phyloP scores from a whole-genome alignment of 73 alveolate species.

The Uronychia binucleata region DNA sequence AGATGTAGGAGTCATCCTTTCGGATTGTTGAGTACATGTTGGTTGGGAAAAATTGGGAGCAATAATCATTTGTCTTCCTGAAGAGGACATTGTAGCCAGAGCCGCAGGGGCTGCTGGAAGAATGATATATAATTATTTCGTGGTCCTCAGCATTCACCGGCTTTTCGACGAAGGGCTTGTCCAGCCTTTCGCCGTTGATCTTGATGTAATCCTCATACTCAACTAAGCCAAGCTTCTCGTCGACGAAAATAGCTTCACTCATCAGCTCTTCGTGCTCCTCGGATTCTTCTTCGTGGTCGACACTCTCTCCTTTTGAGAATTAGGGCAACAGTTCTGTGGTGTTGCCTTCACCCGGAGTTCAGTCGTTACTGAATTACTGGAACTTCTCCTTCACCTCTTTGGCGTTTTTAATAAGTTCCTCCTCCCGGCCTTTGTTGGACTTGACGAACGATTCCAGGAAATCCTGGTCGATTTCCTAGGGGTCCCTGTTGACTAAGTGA shows the following conservation, averaged over 20 bases:
- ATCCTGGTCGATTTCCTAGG: constrained; percentile 36
- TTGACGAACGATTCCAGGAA: constrained; percentile 46
- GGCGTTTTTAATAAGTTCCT: constrained; percentile 48
- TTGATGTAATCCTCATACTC: constrained; percentile 85
- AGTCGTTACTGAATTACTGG: not conserved
- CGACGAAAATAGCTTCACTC: constrained; percentile 51
- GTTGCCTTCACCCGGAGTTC: constrained; percentile 5
- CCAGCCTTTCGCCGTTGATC: constrained; percentile 77
- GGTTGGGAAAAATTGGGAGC: constrained; percentile 73
- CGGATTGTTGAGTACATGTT: constrained; percentile 72
- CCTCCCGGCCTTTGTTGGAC: constrained; percentile 39
- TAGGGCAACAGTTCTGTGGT: not conserved
- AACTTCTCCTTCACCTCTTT: constrained; percentile 13
- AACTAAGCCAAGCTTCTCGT: constrained; percentile 62
- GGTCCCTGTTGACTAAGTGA: constrained; percentile 73
- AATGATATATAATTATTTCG: constrained; percentile 90
- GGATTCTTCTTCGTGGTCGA: constrained; percentile 22
- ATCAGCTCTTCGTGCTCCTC: constrained; percentile 29
- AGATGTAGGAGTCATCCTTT: constrained; percentile 87
- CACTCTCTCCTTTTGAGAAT: not conserved
- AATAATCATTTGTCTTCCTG: constrained; percentile 85
- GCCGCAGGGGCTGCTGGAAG: constrained; percentile 85
- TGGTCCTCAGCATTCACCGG: constrained; percentile 98
- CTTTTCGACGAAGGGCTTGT: constrained; percentile 94
- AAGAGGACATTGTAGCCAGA: constrained; percentile 96